Base-by-base conservation (phyloP, 768 basidiomycete species). In the Trametes sanguinea region DNA sequence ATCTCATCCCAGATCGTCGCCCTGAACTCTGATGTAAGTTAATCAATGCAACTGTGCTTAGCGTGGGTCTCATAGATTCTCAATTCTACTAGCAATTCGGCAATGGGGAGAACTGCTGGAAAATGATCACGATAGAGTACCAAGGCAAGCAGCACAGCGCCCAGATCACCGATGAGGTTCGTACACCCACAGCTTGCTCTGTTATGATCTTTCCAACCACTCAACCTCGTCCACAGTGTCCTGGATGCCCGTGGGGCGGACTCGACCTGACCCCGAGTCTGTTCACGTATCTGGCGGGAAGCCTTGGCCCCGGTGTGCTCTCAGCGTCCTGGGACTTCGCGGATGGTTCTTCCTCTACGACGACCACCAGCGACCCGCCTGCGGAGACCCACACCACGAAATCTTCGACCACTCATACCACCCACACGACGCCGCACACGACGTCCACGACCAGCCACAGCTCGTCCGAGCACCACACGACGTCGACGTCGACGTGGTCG, bases 261-360 rank as follows among this genome's bases (percentile, higher is more conserved):
- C 80, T 92, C 33, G 91, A 93, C 75, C 76, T 92, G 61, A 85
- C 85, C 16, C 70, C 74, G 13, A 84, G 85, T 51, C 79, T 92
- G 48, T 92, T 92, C 74, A 64, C 75, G 32, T 81, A 75, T 77
- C 90, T 92, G 67, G 83, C 81, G 1, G 5, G 64, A 17, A 67
- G 67, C 35, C 68, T 43, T 2, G 90, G 88, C 42, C 69, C 44
- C 2, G 90, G 90, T 40, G 81, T 87, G 3, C 67, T 92, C 52
- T 80, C 80, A 60, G 87, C 85, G 51, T 65, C 70, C 6, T 92
- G 90, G 90, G 78, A 69, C 63, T 86, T 76, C 76, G 74, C 73
- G 56, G 78, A 74, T 51, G 81, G 68, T 50, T 73, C 68, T 33
- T 69, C 70, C n/a, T 32, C n/a, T 10, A 16, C 43, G 6, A 37